These are phyloP conservation scores for Trichoderma sp. DNA, from an alignment of 2,329 filamentous ascomycete species.

Conservation along the genomic window DNA sequence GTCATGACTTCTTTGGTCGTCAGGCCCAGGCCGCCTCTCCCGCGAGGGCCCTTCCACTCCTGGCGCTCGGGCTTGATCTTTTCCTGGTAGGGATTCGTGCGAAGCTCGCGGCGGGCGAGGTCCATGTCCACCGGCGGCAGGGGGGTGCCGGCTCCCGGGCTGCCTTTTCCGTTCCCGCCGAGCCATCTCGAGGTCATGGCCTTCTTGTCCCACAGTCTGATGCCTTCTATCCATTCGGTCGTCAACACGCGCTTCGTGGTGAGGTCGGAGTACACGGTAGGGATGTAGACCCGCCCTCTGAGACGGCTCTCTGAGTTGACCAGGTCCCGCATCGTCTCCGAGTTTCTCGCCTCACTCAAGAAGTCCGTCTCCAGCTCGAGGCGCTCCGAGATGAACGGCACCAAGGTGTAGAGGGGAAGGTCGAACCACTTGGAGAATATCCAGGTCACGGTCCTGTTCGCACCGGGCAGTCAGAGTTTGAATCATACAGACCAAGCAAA, in stretches of 20 bases:
- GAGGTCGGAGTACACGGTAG: conserved; percentile 79
- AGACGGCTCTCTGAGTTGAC: conserved; percentile 76
- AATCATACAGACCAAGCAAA: not conserved
- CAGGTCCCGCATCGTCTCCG: conserved; percentile 77
- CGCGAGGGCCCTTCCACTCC: conserved; percentile 72
- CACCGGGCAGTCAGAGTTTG: not conserved
- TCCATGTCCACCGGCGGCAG: conserved; percentile 57
- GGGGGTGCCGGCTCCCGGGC: conserved; percentile 72
- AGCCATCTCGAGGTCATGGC: conserved; percentile 76
- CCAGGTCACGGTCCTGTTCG: conserved; percentile 69
- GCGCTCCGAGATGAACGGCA: conserved; percentile 92
- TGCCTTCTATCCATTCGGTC: conserved; percentile 96
- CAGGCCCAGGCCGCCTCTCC: conserved; percentile 80
- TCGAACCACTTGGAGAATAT: conserved; percentile 89
- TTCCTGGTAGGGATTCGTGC: conserved; percentile 56
- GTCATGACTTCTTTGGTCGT: conserved; percentile 87
- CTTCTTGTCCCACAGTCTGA: conserved; percentile 89
- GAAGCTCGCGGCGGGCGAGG: conserved; percentile 49
- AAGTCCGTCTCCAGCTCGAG: conserved; percentile 94
- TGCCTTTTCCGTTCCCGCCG: conserved; percentile 74
- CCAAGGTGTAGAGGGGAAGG: conserved; percentile 85
- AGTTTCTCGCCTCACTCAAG: conserved; percentile 85
- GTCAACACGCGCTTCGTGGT: conserved; percentile 84
- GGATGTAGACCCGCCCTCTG: conserved; percentile 82
- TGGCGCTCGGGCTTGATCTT: conserved; percentile 78